phyloP scores from a whole-genome alignment of 352 stramenopile species.

The Phytopythium sindhum region DNA sequence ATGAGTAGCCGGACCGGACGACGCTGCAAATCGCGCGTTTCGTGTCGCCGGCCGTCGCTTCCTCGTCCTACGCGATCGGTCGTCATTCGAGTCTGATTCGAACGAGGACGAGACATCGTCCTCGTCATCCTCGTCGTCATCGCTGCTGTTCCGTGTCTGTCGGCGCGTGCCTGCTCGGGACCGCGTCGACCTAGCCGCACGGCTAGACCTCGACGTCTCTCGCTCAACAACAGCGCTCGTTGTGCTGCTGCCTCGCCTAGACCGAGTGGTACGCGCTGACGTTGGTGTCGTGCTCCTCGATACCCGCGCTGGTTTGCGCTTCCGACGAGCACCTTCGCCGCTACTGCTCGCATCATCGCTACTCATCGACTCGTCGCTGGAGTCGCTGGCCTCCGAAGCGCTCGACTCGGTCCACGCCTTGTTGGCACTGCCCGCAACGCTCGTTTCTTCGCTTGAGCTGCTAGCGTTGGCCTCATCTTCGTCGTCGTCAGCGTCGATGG shows the following conservation, averaged over 20 bases:
- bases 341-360: conserved; percentile 39
- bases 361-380: conserved; percentile 46
- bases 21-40: neutral
- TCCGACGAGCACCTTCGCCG: conserved; percentile 5
- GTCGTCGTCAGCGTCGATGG: conserved; percentile 6
- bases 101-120: neutral
- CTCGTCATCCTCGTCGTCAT: neutral
- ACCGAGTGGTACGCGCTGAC: conserved; percentile 2
- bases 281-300: conserved; percentile 14
- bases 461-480: conserved; percentile 29
- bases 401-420: conserved; percentile 65
- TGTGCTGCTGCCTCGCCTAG: neutral
- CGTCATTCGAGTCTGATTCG: neutral
- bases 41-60: neutral
- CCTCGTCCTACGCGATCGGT: neutral
- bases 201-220: neutral
- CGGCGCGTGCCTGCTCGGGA: neutral
- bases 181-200: neutral
- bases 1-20: neutral
- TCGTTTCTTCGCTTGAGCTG: conserved; percentile 42
- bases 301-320: conserved; percentile 19
- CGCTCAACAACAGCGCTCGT: neutral
- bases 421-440: conserved; percentile 43
- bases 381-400: conserved; percentile 57
- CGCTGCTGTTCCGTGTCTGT: neutral